A percentile compares a stretch with the other conserved stretches of the same genome.
Conservation (phyloP, 176 grass and related monocot genomes). For the Oryza glaberrima region DNA sequence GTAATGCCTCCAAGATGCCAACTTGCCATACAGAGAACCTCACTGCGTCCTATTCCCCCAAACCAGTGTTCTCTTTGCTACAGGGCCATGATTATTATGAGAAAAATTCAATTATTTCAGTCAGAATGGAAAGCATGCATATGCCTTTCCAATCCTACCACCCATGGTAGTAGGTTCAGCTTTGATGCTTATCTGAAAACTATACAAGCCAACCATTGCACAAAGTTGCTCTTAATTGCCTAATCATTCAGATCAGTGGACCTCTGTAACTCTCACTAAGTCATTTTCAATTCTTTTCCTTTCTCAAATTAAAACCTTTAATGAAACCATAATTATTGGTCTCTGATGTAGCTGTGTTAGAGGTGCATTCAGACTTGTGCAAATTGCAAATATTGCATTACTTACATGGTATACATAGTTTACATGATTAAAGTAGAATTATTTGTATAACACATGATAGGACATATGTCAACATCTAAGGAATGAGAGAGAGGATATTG, state of each 20-base stretch:
- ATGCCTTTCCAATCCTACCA: slow-evolving; percentile 38
- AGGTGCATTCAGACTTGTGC: background rate
- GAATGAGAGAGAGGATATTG: background rate
- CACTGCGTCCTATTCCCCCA: background rate
- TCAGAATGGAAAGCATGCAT: background rate
- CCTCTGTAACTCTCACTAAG: slow-evolving; percentile 23
- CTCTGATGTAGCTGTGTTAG: background rate
- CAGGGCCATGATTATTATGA: background rate
- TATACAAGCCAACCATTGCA: slow-evolving; percentile 17
- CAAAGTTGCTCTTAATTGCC: slow-evolving; percentile 26
- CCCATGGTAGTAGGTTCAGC: background rate
- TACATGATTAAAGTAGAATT: background rate
- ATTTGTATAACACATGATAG: background rate
- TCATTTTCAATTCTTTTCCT: slow-evolving; percentile 20
- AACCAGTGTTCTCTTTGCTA: slow-evolving; percentile 25
- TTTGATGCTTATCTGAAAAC: slow-evolving; percentile 37
- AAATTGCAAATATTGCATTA: background rate
- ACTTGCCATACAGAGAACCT: slow-evolving; percentile 12
- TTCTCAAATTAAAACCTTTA: slow-evolving; percentile 12
- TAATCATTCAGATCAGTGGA: background rate
- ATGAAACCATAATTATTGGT: slow-evolving; percentile 20
- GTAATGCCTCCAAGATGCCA: slow-evolving; percentile 30
- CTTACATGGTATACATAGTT: background rate
- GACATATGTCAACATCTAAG: slow-evolving; percentile 19
- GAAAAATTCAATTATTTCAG: slow-evolving; percentile 36